A percentile compares a stretch with the other conserved stretches of the same genome.
These are phyloP conservation scores for Brassica balearica DNA, from an alignment of 441 rosid genomes.

Conservation along the genomic window DNA sequence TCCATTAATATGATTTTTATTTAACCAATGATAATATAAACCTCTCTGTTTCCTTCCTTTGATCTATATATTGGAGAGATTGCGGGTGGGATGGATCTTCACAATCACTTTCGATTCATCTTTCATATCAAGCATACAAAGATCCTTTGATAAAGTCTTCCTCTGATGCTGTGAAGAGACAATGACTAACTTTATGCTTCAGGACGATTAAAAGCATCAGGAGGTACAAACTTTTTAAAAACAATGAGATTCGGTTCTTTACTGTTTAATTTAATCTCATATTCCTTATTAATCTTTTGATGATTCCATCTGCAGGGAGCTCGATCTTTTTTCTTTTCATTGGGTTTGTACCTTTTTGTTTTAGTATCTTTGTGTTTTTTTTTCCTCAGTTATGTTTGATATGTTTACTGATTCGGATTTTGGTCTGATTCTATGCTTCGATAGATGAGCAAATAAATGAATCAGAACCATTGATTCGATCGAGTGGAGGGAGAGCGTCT, in stretches of 20 bases:
- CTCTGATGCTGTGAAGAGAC: background rate
- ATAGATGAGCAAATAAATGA: too few species aligned
- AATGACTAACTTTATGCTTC: background rate
- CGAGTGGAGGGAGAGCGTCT: too few species aligned
- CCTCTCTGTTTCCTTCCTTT: background rate
- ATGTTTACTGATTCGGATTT: too few species aligned
- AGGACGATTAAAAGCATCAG: background rate
- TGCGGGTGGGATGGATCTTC: background rate
- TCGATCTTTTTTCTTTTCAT: too few species aligned
- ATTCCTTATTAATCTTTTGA: background rate
- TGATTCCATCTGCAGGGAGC: too few species aligned
- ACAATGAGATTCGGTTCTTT: background rate
- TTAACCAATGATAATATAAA: background rate
- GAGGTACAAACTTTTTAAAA: background rate
- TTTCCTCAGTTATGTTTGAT: too few species aligned
- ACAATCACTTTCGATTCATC: background rate
- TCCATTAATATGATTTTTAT: background rate
- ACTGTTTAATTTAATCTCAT: background rate
- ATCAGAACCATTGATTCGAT: too few species aligned
- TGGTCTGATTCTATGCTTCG: too few species aligned
- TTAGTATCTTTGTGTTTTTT: too few species aligned
- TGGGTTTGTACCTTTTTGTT: too few species aligned
- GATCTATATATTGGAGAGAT: background rate
- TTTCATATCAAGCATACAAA: background rate
- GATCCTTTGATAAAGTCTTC: background rate